phyloP scores from a whole-genome alignment of 345 rosid species.

The Hibiscus trionum region DNA sequence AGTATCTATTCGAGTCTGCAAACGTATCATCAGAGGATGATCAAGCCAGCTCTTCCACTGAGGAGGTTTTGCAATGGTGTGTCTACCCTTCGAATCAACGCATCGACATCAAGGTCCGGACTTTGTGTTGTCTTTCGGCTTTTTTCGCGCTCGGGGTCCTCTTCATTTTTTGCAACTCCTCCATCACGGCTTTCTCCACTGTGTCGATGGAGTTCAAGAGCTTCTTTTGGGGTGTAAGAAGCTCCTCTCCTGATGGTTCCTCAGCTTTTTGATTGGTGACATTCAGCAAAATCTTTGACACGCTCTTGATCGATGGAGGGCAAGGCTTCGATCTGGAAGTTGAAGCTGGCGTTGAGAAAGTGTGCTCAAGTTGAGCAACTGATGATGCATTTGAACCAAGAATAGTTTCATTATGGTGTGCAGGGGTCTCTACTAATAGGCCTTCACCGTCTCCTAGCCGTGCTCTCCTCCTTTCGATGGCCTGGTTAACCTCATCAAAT shows the following conservation, averaged over 20 bases:
- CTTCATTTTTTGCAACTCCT: conserved; percentile 55
- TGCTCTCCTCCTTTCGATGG: conserved; percentile 67
- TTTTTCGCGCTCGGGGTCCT: conserved; percentile 62
- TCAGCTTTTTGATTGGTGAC: conserved; percentile 33
- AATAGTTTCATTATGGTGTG: conserved; percentile 21
- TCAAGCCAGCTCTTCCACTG: not conserved
- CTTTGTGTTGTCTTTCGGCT: conserved; percentile 54
- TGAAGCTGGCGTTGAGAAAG: conserved; percentile 39
- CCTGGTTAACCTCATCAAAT: conserved; percentile 28
- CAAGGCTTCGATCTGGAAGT: conserved; percentile 27
- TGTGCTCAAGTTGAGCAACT: conserved; percentile 34
- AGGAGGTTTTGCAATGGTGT: not conserved
- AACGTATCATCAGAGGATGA: conserved; percentile 12
- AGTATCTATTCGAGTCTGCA: not conserved
- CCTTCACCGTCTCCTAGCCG: conserved; percentile 40
- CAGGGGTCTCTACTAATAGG: conserved; percentile 37
- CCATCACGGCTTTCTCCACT: conserved; percentile 70
- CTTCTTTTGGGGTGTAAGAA: conserved; percentile 79
- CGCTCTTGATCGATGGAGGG: conserved; percentile 39
- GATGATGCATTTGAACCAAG: conserved; percentile 27
- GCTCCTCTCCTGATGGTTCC: conserved; percentile 38
- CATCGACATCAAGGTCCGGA: conserved; percentile 72
- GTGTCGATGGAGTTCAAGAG: conserved; percentile 69
- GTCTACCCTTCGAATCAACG: conserved; percentile 26
- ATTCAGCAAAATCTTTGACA: conserved; percentile 42